Base-by-base conservation (phyloP, 768 basidiomycete genomes). In the Russula sp. region DNA sequence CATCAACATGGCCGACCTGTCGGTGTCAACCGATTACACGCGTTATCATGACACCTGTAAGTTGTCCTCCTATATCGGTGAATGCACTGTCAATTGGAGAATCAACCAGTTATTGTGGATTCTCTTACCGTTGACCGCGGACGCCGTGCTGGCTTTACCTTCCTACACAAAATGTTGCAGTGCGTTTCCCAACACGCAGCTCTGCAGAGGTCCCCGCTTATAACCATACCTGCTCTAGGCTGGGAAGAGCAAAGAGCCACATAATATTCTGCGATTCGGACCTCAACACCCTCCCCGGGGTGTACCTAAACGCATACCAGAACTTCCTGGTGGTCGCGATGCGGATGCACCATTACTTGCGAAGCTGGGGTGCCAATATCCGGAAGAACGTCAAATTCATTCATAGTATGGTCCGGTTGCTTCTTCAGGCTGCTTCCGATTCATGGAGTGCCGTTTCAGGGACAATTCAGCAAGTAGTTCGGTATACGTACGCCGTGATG, bases 221-320 rank as follows among this genome's bases (percentile, higher is more conserved):
- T 32, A 25, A 49, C 41, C 10, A 46, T 46, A 42, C 25, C 34
- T 66, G 6, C 16, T 43, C 39, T 66, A 93, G 90, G 64, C 72
- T 87, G 62, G 83, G 87, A 29, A 90, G 85, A 71, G 77, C 85
- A 35, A 86, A 85, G 66, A 83, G 83, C 66, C 92, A 95, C 66
- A 78, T 86, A 43, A 86, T 96, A 62, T 97, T 85, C 75, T 84
- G 79, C 54, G 95, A 98, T 70, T 79, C 80, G 5, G 69, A 71
- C 14, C 77, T 96, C 63, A 97, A 95, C 71, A 74, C 81, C 8
- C 66, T 73, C 18, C 69, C 79, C 45, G 79, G 79, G 1, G 83
- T 93, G 10, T 83, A 89, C 71, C 71, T 84, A 56, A 99, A 98
- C 72, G 79, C 96, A 13, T 97, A 93, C 71, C 89, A 93, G 70